Conservation (phyloP, 1,139 yeast genomes). For the Citeromyces hawaiiensis region DNA sequence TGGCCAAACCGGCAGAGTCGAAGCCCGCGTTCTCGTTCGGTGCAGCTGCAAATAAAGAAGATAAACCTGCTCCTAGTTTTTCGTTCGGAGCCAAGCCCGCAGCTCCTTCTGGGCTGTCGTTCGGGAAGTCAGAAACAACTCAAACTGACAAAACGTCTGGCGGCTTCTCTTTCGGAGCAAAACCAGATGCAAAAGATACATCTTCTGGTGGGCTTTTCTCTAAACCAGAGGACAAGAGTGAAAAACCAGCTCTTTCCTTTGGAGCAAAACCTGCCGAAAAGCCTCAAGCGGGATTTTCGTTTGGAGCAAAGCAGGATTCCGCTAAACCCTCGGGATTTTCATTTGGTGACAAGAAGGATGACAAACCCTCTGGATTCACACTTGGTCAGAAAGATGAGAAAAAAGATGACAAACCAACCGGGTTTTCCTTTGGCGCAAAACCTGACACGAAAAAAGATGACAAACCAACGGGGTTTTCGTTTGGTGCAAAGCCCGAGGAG, state of each 20-base stretch:
- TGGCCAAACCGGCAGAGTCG: slow-evolving; percentile 3
- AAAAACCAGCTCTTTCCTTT: slow-evolving; percentile 5
- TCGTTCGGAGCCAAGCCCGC: slow-evolving; percentile 6
- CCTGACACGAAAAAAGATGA: slow-evolving; percentile 9
- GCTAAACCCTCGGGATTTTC: slow-evolving; percentile 10
- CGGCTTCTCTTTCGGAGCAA: slow-evolving; percentile 10
- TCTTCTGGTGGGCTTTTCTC: slow-evolving; percentile 7
- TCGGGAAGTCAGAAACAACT: slow-evolving; percentile 4
- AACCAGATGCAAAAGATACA: slow-evolving; percentile 6
- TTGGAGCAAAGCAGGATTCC: slow-evolving; percentile 5
- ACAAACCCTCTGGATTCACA: slow-evolving; percentile 12
- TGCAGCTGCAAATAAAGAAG: slow-evolving; percentile 6
- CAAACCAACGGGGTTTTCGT: slow-evolving; percentile 14
- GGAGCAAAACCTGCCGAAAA: slow-evolving; percentile 9
- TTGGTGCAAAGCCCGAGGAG: slow-evolving; percentile 13
- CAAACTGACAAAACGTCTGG: slow-evolving; percentile 7
- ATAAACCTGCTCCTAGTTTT: slow-evolving; percentile 4
- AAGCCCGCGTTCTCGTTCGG: slow-evolving; percentile 13
- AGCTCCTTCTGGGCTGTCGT: slow-evolving; percentile 7
- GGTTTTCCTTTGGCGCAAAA: slow-evolving; percentile 12
- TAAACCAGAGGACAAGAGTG: slow-evolving; percentile 9
- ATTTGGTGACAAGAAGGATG: slow-evolving; percentile 9
- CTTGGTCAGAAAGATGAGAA: slow-evolving; percentile 9
- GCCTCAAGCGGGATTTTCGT: slow-evolving; percentile 8
- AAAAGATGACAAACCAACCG: slow-evolving; percentile 6